Percentiles rank a stretch among this genome's conserved stretches.
phyloP scores from a whole-genome alignment of 164 flowering plant species.

The Dillenia turbinata region DNA sequence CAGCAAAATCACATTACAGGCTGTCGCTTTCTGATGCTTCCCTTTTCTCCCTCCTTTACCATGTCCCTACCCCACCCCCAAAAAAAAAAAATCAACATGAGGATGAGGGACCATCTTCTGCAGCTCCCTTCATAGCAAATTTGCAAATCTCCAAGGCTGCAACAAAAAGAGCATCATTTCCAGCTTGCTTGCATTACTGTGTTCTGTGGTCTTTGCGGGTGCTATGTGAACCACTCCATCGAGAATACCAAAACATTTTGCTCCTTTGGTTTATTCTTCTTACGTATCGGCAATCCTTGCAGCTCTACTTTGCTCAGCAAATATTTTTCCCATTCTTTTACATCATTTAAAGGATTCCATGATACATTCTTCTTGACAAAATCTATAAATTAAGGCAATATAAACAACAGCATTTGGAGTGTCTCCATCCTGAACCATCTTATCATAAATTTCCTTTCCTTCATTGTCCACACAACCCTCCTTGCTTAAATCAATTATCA shows the following conservation, averaged over 20 bases:
- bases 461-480: slow-evolving; percentile 32
- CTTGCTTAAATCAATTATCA: slow-evolving; percentile 41
- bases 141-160: slow-evolving; percentile 70
- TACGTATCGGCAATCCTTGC: slow-evolving; percentile 47
- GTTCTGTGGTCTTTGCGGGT: slow-evolving; percentile 53
- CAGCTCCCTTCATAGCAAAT: slow-evolving; percentile 27
- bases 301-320: slow-evolving; percentile 74
- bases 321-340: slow-evolving; percentile 75
- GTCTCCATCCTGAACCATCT: slow-evolving; percentile 54
- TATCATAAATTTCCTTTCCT: slow-evolving; percentile 52
- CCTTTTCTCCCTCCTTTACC: slow-evolving; percentile 31
- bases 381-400: slow-evolving; percentile 34
- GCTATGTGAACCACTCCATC: slow-evolving; percentile 61
- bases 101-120: slow-evolving; percentile 26
- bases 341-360: too few species aligned
- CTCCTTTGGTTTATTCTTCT: slow-evolving; percentile 58
- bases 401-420: slow-evolving; percentile 57
- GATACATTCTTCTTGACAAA: slow-evolving; percentile 28
- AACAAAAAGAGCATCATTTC: slow-evolving; percentile 79
- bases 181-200: slow-evolving; percentile 53
- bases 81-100: too few species aligned
- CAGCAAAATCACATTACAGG: too few species aligned
- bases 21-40: slow-evolving; percentile 6
- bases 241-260: slow-evolving; percentile 89
- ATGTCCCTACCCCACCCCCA: slow-evolving; percentile 21